Evolutionary conservation across 2,329 filamentous ascomycete species (phyloP), one percentile per base, ranked within the genome.

Genomic region (Byssothecium circinans): DNA sequence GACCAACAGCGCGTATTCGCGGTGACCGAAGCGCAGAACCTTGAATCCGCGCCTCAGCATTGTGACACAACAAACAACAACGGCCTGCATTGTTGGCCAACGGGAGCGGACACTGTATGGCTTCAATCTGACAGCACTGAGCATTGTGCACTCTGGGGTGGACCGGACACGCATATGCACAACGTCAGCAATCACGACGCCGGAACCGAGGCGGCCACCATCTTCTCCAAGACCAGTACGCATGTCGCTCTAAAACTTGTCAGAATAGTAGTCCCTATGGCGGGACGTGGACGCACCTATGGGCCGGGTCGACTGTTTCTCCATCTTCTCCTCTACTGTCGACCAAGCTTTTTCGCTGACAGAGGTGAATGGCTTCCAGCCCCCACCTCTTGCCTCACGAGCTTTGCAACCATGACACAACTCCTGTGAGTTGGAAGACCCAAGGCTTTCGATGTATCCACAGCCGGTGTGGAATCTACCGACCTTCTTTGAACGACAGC

Each of bases 401-500:
- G 51, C 56, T 15, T 42, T 57, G 47, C 63, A 68, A 5, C 52
- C 47, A 8, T 34, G 35, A 37, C 62, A 66, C 0, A 27, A 18
- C 5, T 59, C 56, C 18, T 44, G 54, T 22, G 58, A 61, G 39
- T 62, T 64, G 12, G 49, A 42, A 2, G 60, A 52, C 3, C 62
- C 60, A n/a, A 65, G 54, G 32, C 46, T 56, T 39, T 64, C 58
- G 4, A 53, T 36, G 33, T 65, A 60, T 4, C 51, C 44, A 49
- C 64, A 68, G 3, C 57, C 55, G 10, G 59, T 56, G 35, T 44
- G 45, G 36, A 49, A 45, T 19, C 57, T 54, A 20, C 58, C 42
- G 22, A 60, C 52, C 7, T 55, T 45, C 23, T 55, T 56, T 23
- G 65, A 64, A 14, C 65, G 60, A 34, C 60, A 60, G 47, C 67